A percentile compares a stretch with the other conserved stretches of the same genome.
phyloP scores from a whole-genome alignment of 768 basidiomycete species.

The Cystofilobasidium macerans region DNA sequence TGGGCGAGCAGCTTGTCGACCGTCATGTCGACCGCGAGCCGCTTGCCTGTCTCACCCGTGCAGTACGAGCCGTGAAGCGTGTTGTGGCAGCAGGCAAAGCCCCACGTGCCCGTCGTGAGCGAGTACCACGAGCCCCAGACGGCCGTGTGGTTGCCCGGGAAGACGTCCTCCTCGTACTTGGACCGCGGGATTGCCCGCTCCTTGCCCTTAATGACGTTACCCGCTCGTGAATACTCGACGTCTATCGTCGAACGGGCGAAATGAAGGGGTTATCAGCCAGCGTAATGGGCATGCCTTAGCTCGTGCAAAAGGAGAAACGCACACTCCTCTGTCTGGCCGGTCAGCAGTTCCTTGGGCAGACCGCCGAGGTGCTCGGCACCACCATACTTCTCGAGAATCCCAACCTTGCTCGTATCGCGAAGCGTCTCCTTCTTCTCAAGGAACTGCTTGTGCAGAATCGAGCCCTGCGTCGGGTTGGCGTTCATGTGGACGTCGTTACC shows the following conservation, averaged over 20 bases:
- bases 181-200: conserved; percentile 77
- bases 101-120: conserved; percentile 60
- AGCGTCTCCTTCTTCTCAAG: conserved; percentile 82
- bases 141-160: conserved; percentile 79
- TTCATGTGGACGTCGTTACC: conserved; percentile 93
- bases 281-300: too few species aligned
- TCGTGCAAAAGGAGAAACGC: conserved; percentile 17
- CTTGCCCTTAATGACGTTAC: conserved; percentile 79
- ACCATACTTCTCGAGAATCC: conserved; percentile 85
- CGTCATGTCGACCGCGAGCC: conserved; percentile 57
- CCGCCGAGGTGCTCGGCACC: conserved; percentile 83
- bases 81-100: conserved; percentile 91
- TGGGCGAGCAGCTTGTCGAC: conserved; percentile 48
- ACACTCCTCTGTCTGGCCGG: conserved; percentile 88
- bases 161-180: conserved; percentile 94
- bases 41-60: conserved; percentile 69
- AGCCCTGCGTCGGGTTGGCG: conserved; percentile 91
- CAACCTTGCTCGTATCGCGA: conserved; percentile 75
- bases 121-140: conserved; percentile 99
- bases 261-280: not conserved
- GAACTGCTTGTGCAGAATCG: conserved; percentile 82
- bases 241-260: conserved; percentile 38
- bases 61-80: conserved; percentile 77
- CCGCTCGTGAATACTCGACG: conserved; percentile 88
- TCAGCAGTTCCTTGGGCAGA: conserved; percentile 81